Conservation (phyloP, 306 rosid genomes). For the Dryas alaskensis region DNA sequence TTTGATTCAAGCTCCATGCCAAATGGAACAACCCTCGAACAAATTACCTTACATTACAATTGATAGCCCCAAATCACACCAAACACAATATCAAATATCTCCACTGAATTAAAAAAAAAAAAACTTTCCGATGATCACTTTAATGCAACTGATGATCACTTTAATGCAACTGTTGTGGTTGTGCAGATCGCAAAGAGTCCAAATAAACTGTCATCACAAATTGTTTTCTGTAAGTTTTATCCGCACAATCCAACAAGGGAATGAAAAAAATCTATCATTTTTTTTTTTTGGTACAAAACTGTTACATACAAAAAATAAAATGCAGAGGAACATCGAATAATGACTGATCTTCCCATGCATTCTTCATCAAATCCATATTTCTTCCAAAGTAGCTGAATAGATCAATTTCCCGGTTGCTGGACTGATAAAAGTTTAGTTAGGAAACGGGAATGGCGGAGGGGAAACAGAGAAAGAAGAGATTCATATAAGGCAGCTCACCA, state of each 20-base stretch:
- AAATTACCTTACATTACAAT: too few relatives aligned
- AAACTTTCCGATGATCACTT: too few relatives aligned
- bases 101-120: too few relatives aligned
- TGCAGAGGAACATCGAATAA: not conserved
- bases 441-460: not conserved
- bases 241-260: not conserved
- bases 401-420: not conserved
- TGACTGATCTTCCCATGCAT: conserved; percentile 4
- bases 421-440: not conserved
- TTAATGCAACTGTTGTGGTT: not conserved
- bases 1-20: too few relatives aligned
- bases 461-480: not conserved
- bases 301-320: not conserved
- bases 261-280: not conserved
- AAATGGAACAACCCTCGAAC: too few relatives aligned
- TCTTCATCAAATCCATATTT: not conserved
- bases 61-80: too few relatives aligned
- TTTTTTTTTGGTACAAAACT: not conserved
- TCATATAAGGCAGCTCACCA: conserved; percentile 27
- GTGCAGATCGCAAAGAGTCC: not conserved
- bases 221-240: not conserved
- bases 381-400: not conserved
- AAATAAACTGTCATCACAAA: not conserved
- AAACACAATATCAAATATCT: too few relatives aligned
- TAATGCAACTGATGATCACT: not conserved